phyloP scores from a whole-genome alignment of 208 protist genomes.

The Wallacemonas sp. region DNA sequence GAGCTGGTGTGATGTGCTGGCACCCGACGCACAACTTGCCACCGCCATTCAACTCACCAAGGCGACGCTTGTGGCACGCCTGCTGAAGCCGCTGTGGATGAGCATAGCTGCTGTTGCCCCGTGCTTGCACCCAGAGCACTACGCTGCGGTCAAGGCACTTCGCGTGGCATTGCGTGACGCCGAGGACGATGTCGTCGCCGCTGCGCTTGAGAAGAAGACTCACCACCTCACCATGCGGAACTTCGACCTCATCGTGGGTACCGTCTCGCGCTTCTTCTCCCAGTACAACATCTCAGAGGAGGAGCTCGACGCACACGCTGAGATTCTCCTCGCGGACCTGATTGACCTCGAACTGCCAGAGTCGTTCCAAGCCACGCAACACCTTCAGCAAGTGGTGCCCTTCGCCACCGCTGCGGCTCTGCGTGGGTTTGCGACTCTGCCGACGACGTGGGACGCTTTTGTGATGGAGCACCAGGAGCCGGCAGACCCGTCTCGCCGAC shows the following conservation, averaged over 20 bases:
- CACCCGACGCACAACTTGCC: conserved; percentile 23
- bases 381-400: conserved; percentile 62
- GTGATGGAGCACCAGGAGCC: conserved; percentile 21
- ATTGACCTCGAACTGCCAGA: conserved; percentile 29
- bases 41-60: conserved; percentile 30
- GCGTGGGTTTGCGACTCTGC: conserved; percentile 35
- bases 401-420: conserved; percentile 54
- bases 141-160: conserved; percentile 74
- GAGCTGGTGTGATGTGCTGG: conserved; percentile 46
- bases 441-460: conserved; percentile 45
- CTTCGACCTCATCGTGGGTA: conserved; percentile 36
- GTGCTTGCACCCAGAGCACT: conserved; percentile 67
- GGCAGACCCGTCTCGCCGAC: conserved; percentile 8
- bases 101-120: conserved; percentile 60
- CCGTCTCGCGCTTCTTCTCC: conserved; percentile 38
- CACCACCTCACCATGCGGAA: conserved; percentile 50
- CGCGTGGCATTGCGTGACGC: conserved; percentile 40
- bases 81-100: conserved; percentile 32
- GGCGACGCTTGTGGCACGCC: conserved; percentile 20
- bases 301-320: conserved; percentile 43
- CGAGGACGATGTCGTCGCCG: conserved; percentile 27
- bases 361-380: conserved; percentile 44
- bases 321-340: conserved; percentile 28
- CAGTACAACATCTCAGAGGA: conserved; percentile 39
- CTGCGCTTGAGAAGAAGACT: conserved; percentile 50